phyloP scores from a whole-genome alignment of 148 eudicot genomes.

The Polygonum aviculare region DNA sequence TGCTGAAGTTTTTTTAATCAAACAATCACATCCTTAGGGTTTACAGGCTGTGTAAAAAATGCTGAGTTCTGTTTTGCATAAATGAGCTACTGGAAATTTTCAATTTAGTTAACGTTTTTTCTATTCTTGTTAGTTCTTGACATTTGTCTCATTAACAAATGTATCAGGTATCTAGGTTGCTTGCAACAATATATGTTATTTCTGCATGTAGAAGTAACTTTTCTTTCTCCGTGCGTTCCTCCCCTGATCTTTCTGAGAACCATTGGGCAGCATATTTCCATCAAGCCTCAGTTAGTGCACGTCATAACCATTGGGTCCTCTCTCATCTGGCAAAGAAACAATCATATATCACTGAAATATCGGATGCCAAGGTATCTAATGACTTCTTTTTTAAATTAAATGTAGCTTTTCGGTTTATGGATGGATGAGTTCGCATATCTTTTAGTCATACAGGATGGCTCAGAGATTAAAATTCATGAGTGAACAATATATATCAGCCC shows the following conservation, averaged over 20 bases:
- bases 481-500: neutral
- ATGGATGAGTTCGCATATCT: neutral
- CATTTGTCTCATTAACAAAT: conserved; percentile 1
- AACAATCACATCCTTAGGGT: neutral
- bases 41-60: neutral
- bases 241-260: conserved; percentile 37
- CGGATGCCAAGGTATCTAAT: conserved; percentile 37
- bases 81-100: neutral
- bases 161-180: conserved; percentile 71
- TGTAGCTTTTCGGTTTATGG: neutral
- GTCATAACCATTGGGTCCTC: conserved; percentile 44
- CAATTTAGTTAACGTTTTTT: neutral
- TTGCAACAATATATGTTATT: conserved; percentile 55
- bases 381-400: neutral
- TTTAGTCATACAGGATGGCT: neutral
- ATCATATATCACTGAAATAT: conserved; percentile 15
- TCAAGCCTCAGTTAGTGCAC: conserved; percentile 80
- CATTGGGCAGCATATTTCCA: conserved; percentile 82
- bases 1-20: neutral
- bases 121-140: conserved; percentile 9
- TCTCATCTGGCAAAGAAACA: conserved; percentile 28
- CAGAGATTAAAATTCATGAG: neutral
- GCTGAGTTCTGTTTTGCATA: neutral
- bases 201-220: conserved; percentile 31
- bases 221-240: conserved; percentile 18